Evolutionary conservation across 148 eudicot genomes (phyloP), one percentile per base, ranked within the genome.

Genomic region (Vaccinium corymbosum): DNA sequence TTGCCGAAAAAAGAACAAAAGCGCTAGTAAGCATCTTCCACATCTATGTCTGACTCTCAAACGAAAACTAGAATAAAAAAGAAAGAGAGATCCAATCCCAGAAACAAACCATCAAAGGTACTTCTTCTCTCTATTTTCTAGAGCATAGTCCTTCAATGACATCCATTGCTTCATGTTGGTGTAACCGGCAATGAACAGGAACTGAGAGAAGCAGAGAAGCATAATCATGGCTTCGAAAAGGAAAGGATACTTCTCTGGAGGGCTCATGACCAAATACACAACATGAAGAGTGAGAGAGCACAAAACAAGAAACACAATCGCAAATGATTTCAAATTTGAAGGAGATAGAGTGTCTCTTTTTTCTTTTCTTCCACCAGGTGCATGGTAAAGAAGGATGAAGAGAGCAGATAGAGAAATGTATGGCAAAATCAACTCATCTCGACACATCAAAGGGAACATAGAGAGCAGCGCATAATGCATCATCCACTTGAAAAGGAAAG

Each of bases 171-270:
- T 94, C 50, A 66, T 46, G 87, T 95, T 95, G 78, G 94, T 80
- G 88, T 91, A 93, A 74, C 92, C 50, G 48, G 91, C 89, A 50
- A 97, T 82, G 77, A 89, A 83, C 62, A 13, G 38, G 50, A 78
- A 78, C 89, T 94, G 99, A 82, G 94, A 92, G 90, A 94, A 97
- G 89, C 99, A 93, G 29, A 93, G 85, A 42, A 89, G 88, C 98
- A 95, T 93, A 80, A 97, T 93, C 78, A 97, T 82, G 25, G 99
- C 98, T 87, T 97, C 99, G 68, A 94, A 94, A 66, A 97, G 93
- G 85, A 88, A 97, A 51, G 98, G 98, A 66, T 95, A 95, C 91
- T 91, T 94, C 87, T 89, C 38, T 19, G 95, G 99, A 48, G 99
- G 97, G 17, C 59, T 64, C 68, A 90, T 12, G 19, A 89, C 87